Percentiles rank a stretch among this genome's conserved stretches.
phyloP scores from a whole-genome alignment of 1,284 basidiomycete genomes.

The Apiotrichum akiyoshidainum region DNA sequence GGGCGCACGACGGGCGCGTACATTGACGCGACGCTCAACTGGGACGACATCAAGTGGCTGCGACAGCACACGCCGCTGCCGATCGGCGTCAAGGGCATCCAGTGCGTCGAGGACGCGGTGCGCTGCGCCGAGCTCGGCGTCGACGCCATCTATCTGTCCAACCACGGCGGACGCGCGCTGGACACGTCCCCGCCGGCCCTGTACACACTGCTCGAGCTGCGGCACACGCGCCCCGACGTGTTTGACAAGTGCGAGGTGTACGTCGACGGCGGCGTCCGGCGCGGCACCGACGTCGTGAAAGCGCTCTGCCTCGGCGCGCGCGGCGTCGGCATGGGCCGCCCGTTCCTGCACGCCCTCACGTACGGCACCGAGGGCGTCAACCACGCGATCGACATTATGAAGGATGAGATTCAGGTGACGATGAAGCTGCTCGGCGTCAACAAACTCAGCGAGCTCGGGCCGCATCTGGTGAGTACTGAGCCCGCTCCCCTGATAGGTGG shows the following conservation, averaged over 20 bases:
- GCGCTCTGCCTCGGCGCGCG: constrained; percentile 55
- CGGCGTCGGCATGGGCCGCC: constrained; percentile 52
- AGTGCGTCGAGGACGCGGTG: constrained; percentile 51
- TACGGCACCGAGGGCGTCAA: constrained; percentile 52
- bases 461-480: constrained; percentile 35
- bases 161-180: constrained; percentile 43
- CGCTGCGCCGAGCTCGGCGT: constrained; percentile 49
- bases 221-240: constrained; percentile 49
- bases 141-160: constrained; percentile 51
- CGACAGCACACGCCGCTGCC: constrained; percentile 44
- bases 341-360: constrained; percentile 50
- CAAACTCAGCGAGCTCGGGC: constrained; percentile 55
- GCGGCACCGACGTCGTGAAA: constrained; percentile 54
- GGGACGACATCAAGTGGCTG: constrained; percentile 49
- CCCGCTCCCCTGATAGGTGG: neutral
- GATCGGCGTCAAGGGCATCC: constrained; percentile 50
- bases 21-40: constrained; percentile 47
- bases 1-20: constrained; percentile 49
- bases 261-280: constrained; percentile 53
- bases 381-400: constrained; percentile 58
- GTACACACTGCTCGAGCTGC: constrained; percentile 51
- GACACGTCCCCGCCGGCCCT: constrained; percentile 50
- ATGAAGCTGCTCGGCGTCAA: constrained; percentile 76
- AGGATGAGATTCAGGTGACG: constrained; percentile 73
- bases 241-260: constrained; percentile 49